Evolutionary conservation across 2,329 filamentous ascomycete genomes (phyloP), one percentile per base, ranked within the genome.

Genomic region (Aphanocladium album): DNA sequence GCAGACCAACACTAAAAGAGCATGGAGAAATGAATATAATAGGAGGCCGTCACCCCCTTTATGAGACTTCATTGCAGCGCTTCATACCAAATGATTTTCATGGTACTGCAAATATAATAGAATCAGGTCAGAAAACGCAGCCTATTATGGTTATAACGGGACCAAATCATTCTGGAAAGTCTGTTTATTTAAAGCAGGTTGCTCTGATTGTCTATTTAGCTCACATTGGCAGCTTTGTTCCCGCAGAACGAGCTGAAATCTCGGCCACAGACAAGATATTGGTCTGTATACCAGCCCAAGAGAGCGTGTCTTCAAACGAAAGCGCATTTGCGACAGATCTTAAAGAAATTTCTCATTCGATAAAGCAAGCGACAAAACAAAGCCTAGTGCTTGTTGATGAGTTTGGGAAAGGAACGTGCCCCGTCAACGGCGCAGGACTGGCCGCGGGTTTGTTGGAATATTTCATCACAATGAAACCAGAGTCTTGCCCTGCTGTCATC

Each of bases 131-230:
- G 89, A 89, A 1, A 62, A 62, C n/a, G 78, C 77, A 23, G 35
- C 43, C 39, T 46, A 37, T 9, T 75, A 72, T 97, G 14, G 77
- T 97, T 6, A 74, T 99, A 67, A 98, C 95, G 0, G 95, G 95
- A 0, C 93, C 95, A 5, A 99, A 99, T 67, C 96, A 95, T 71
- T 98, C 95, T 0, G 95, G 95, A 0, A 99, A 99, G 73, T 98
- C 92, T 67, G 85, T 98, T 0, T 98, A 96, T 73, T 81, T 98
- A 70, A 99, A 96, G 73, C 93, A 99, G 72, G 85, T 91, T 35
- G 95, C 93, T 5, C 77, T 97, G 54, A 95, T 96, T 62, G 87
- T 96, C 16, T 97, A 95, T 70, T 83, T 99, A 73, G 91, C 95
- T 0, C 95, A 99, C 70, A 84, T 96, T 57, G 95, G 95, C 56